These are phyloP conservation scores for Oryza australiensis DNA, from an alignment of 176 grass and related monocot genomes.

Conservation along the genomic window DNA sequence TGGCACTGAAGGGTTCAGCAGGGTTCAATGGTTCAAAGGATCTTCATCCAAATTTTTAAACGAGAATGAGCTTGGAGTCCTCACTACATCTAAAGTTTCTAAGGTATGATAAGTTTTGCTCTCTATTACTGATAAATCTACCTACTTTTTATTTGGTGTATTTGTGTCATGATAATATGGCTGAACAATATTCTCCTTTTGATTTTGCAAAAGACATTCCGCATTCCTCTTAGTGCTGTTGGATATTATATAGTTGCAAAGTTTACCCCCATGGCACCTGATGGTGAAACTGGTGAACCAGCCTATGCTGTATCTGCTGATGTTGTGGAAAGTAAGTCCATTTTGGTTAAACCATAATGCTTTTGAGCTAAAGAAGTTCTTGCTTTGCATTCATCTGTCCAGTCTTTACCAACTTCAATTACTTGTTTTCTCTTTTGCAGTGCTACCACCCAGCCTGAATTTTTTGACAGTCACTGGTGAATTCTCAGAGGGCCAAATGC, in stretches of 20 bases:
- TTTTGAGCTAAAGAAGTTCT: neutral
- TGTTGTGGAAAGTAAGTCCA: constrained; percentile 85
- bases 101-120: constrained; percentile 59
- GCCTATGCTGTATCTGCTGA: constrained; percentile 70
- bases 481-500: constrained; percentile 78
- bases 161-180: too few species aligned
- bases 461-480: constrained; percentile 96
- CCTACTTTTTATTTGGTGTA: constrained; percentile 17
- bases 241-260: constrained; percentile 86
- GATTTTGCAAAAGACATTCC: constrained; percentile 63
- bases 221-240: constrained; percentile 77
- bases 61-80: constrained; percentile 73
- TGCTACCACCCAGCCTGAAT: constrained; percentile 80
- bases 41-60: constrained; percentile 55
- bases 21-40: constrained; percentile 97
- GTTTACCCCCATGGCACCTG: constrained; percentile 77
- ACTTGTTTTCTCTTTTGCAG: constrained; percentile 53
- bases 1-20: constrained; percentile 75
- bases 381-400: neutral
- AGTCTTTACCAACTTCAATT: constrained; percentile 3
- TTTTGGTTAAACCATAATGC: neutral
- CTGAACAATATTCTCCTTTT: constrained; percentile 24
- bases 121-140: constrained; percentile 21
- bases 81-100: constrained; percentile 81
- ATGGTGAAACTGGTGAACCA: constrained; percentile 94